Percentiles rank a stretch among this genome's conserved stretches.
Conservation (phyloP, 2,329 filamentous ascomycete genomes). For the Penicillium sp. region DNA sequence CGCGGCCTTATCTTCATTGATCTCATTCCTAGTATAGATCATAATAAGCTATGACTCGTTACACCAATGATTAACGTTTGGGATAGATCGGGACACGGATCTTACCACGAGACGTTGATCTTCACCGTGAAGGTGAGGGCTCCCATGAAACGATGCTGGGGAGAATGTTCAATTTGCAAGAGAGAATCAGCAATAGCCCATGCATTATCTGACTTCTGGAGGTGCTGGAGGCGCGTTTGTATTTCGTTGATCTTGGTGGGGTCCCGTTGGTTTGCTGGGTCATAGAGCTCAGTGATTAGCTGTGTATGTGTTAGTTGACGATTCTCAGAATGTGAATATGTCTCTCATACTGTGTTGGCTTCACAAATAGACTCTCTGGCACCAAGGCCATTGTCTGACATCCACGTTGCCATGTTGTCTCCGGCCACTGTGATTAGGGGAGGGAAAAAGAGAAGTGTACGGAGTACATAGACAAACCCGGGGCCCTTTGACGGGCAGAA, state of each 20-base stretch:
- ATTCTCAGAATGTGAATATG: neutral
- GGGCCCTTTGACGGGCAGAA: conserved; percentile 9
- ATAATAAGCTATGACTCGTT: neutral
- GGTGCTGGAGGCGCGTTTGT: conserved; percentile 70
- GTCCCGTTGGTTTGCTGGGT: conserved; percentile 45
- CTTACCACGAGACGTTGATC: conserved; percentile 81
- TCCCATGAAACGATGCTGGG: conserved; percentile 79
- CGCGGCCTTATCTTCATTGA: conserved; percentile 33
- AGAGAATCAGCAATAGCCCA: conserved; percentile 82
- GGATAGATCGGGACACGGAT: neutral
- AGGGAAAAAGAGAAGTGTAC: conserved; percentile 5
- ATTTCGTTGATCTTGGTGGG: conserved; percentile 48
- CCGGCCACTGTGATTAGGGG: neutral
- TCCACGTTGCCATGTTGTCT: conserved; percentile 14
- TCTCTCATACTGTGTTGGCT: conserved; percentile 13
- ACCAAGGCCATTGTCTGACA: conserved; percentile 7
- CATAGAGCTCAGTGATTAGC: conserved; percentile 42
- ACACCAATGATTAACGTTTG: no score
- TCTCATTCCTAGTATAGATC: conserved; percentile 30
- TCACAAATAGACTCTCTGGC: conserved; percentile 15
- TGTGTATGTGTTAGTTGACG: conserved; percentile 19
- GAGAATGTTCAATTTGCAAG: conserved; percentile 63
- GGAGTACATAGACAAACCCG: conserved; percentile 7
- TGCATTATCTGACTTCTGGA: conserved; percentile 75
- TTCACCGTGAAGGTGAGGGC: conserved; percentile 92